Evolutionary conservation across 257 asterid species (phyloP).

Genomic region (Ilex asprella): DNA sequence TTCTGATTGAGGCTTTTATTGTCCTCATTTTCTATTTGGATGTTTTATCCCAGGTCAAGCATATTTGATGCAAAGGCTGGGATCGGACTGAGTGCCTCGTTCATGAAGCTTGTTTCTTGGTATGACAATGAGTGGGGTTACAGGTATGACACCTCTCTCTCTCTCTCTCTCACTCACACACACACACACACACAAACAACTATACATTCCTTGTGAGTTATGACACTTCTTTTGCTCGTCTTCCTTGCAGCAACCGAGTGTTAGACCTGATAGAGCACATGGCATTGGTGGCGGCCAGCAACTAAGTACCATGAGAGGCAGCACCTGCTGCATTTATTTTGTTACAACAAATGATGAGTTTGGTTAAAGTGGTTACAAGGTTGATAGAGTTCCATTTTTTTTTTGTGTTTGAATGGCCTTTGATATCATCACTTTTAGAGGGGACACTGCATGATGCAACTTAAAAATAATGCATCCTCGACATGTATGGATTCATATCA

Average conservation of each 20-base stretch:
- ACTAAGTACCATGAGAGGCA: constrained; percentile 21
- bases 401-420: background rate
- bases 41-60: constrained; percentile 60
- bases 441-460: too few species aligned
- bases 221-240: background rate
- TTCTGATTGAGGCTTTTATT: background rate
- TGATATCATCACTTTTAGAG: too few species aligned
- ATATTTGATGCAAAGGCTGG: constrained; percentile 99
- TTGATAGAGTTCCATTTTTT: constrained; percentile 22
- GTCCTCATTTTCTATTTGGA: background rate
- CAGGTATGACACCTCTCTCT: constrained; percentile 52
- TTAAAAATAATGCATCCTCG: too few species aligned
- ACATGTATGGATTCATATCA: too few species aligned
- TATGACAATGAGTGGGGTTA: constrained; percentile 99
- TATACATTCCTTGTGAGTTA: background rate
- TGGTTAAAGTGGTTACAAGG: constrained; percentile 1
- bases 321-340: constrained; percentile 12
- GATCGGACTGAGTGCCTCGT: constrained; percentile 75
- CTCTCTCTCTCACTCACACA: background rate
- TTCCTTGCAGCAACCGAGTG: constrained; percentile 66
- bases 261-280: constrained; percentile 94
- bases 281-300: constrained; percentile 77
- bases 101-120: constrained; percentile 95
- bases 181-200: background rate
- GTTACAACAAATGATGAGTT: constrained; percentile 17